These are phyloP conservation scores for Coccinonectria pachysandricola DNA, from an alignment of 2,329 filamentous ascomycete species.

Conservation along the genomic window DNA sequence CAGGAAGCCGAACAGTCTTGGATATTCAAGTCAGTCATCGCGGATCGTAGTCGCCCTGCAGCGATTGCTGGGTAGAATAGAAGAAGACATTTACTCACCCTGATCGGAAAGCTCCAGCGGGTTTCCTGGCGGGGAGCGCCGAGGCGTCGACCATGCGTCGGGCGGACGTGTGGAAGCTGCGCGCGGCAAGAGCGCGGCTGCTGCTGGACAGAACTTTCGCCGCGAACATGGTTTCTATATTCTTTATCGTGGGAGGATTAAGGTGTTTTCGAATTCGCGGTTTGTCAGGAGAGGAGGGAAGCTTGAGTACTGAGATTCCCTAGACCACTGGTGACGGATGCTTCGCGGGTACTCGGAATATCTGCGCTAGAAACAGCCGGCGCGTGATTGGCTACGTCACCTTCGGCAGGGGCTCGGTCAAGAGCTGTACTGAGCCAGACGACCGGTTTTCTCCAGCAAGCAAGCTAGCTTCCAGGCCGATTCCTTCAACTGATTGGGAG, in stretches of 20 bases:
- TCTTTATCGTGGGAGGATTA: conserved; percentile 5
- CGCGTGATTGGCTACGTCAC: conserved; percentile 19
- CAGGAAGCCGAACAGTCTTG: conserved; percentile 83
- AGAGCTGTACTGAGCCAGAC: too few relatives aligned
- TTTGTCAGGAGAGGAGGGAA: conserved; percentile 3
- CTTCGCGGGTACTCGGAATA: conserved; percentile 20
- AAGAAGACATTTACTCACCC: conserved; percentile 48
- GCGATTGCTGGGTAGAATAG: too few relatives aligned
- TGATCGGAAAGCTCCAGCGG: conserved; percentile 51
- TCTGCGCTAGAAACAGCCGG: conserved; percentile 9
- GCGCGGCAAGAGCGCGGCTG: conserved; percentile 27
- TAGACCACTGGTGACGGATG: background rate
- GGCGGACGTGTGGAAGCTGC: conserved; percentile 42
- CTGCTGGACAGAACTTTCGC: conserved; percentile 35
- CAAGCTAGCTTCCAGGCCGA: too few relatives aligned
- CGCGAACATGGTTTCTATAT: conserved; percentile 28
- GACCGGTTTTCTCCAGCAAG: too few relatives aligned
- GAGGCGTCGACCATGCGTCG: conserved; percentile 32
- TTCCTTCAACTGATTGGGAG: too few relatives aligned
- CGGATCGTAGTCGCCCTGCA: too few relatives aligned
- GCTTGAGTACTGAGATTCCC: too few relatives aligned
- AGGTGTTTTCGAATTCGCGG: conserved; percentile 11
- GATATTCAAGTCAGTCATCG: too few relatives aligned
- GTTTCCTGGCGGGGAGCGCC: conserved; percentile 45
- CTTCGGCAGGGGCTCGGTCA: conserved; percentile 1